These are phyloP conservation scores for Sungouiozyma intestinalis DNA, from an alignment of 805 yeast genomes.

Conservation along the genomic window DNA sequence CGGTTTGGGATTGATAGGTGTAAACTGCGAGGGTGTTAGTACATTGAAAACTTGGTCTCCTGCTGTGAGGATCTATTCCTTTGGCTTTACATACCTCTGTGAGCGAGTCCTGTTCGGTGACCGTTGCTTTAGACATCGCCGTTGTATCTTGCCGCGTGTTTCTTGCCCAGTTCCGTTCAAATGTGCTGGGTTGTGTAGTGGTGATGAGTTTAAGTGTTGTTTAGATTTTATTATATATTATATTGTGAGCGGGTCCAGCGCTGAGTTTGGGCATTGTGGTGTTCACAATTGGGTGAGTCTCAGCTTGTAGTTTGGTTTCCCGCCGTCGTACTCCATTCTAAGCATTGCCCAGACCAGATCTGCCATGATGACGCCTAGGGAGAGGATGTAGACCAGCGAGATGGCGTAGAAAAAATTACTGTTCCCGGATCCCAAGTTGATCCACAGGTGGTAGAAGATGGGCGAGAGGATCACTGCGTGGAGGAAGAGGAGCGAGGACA, in stretches of 20 bases:
- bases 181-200: background rate
- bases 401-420: constrained; percentile 94
- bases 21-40: constrained; percentile 26
- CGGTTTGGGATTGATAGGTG: constrained; percentile 84
- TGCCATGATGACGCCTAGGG: constrained; percentile 54
- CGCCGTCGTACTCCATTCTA: constrained; percentile 52
- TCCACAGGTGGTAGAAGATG: constrained; percentile 89
- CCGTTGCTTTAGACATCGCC: background rate
- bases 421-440: constrained; percentile 86
- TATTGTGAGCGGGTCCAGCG: too few relatives aligned
- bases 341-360: constrained; percentile 80
- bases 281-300: constrained; percentile 41
- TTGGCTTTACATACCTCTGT: constrained; percentile 1
- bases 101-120: background rate
- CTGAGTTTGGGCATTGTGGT: background rate
- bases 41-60: constrained; percentile 1
- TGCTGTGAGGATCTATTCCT: background rate
- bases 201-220: too few relatives aligned
- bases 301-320: constrained; percentile 26
- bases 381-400: constrained; percentile 66
- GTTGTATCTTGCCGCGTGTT: too few relatives aligned
- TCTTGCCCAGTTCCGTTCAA: too few relatives aligned
- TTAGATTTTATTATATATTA: too few relatives aligned
- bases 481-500: constrained; percentile 43
- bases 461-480: constrained; percentile 66